Conservation (phyloP, 208 protist species). For the Entamoeba invadens region DNA sequence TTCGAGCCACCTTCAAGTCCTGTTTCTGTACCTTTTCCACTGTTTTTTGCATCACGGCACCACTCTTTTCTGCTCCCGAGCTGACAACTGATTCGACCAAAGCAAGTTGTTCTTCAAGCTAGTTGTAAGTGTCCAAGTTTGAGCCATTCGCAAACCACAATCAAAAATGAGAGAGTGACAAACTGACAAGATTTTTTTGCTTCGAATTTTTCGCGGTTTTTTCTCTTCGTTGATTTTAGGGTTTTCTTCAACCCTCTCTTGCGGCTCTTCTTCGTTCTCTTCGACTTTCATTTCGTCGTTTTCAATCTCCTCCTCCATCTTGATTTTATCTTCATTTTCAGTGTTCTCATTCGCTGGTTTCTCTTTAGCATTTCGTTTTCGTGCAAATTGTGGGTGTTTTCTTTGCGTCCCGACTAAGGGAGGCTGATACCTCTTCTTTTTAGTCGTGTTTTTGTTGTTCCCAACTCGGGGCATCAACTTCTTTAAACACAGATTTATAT, state of each 20-base stretch:
- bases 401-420: not conserved
- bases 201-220: not conserved
- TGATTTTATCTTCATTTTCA: not conserved
- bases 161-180: not conserved
- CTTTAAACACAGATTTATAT: too few species aligned
- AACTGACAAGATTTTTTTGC: not conserved
- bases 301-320: not conserved
- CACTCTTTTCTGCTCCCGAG: not conserved
- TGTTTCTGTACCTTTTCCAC: not conserved
- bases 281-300: not conserved
- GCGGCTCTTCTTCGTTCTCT: not conserved
- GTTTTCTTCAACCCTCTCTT: not conserved
- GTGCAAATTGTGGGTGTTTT: not conserved
- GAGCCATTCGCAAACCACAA: not conserved
- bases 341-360: not conserved
- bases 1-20: not conserved
- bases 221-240: not conserved
- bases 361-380: not conserved
- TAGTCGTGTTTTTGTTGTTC: not conserved
- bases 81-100: not conserved
- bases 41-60: not conserved
- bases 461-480: not conserved
- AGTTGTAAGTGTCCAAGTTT: not conserved
- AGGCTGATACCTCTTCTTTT: not conserved
- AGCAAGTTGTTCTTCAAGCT: not conserved